phyloP scores from a whole-genome alignment of 371 early-diverging fungal species.

The Haplosporangium sp. region DNA sequence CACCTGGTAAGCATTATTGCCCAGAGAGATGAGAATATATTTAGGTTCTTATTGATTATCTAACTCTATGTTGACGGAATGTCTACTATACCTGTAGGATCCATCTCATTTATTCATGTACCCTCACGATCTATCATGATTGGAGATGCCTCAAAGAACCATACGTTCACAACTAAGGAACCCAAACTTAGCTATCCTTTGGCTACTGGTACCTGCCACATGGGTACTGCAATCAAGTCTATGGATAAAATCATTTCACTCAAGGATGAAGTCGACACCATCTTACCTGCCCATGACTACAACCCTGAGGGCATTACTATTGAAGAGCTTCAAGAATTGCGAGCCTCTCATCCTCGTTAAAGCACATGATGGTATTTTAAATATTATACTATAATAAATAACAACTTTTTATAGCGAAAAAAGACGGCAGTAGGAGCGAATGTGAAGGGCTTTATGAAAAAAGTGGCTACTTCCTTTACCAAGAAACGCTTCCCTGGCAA shows the following conservation, averaged over 20 bases:
- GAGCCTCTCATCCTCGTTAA: conserved; percentile 14
- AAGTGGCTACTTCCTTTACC: neutral
- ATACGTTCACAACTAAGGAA: conserved; percentile 9
- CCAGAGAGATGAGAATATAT: no score
- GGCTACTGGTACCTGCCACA: conserved; percentile 9
- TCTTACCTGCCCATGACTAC: conserved; percentile 40
- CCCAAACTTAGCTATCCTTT: conserved; percentile 16
- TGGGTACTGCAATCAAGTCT: conserved; percentile 18
- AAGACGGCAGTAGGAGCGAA: neutral
- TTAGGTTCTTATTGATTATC: neutral
- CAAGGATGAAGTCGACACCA: conserved; percentile 19
- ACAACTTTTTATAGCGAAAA: neutral
- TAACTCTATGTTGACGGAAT: neutral
- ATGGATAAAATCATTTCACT: conserved; percentile 32
- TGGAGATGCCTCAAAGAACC: conserved; percentile 46
- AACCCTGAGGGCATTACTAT: conserved; percentile 25
- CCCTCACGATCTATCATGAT: conserved; percentile 38
- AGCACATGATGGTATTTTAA: no score
- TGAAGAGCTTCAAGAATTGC: conserved; percentile 15
- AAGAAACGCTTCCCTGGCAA: conserved; percentile 26
- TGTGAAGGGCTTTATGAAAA: neutral
- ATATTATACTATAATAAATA: neutral
- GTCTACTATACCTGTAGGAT: conserved; percentile 6
- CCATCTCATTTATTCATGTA: conserved; percentile 52
- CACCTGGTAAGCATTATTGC: conserved; percentile 28